phyloP scores from a whole-genome alignment of 345 rosid species.

The Anastatica hierochuntica region DNA sequence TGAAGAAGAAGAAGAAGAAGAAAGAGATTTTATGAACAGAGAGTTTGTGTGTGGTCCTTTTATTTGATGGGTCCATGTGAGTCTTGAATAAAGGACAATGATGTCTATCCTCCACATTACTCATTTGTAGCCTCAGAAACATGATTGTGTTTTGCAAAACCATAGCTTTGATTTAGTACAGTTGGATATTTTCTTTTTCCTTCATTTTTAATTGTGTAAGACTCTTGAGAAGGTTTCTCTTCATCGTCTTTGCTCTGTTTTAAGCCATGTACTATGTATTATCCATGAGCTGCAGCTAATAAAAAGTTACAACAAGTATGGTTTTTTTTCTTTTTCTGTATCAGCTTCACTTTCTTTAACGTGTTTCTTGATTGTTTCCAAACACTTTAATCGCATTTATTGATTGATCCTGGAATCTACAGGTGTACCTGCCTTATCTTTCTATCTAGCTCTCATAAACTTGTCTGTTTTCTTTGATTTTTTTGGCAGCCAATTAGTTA shows the following conservation, averaged over 20 bases:
- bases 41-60: slow-evolving; percentile 21
- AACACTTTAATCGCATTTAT: slow-evolving; percentile 16
- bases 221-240: neutral
- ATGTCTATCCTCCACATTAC: slow-evolving; percentile 33
- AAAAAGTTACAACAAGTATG: slow-evolving; percentile 15
- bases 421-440: slow-evolving; percentile 18
- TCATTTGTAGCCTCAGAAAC: slow-evolving; percentile 48
- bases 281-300: slow-evolving; percentile 22
- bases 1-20: slow-evolving; percentile 18
- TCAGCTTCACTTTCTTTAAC: slow-evolving; percentile 14
- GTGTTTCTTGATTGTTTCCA: slow-evolving; percentile 20
- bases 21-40: slow-evolving; percentile 4
- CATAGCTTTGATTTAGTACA: neutral
- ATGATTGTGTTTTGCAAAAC: neutral
- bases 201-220: neutral
- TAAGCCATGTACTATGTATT: slow-evolving; percentile 13
- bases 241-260: slow-evolving; percentile 17
- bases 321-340: neutral
- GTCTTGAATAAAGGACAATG: slow-evolving; percentile 29
- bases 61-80: slow-evolving; percentile 20
- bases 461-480: slow-evolving; percentile 10
- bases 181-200: neutral
- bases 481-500: slow-evolving; percentile 14
- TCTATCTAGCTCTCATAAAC: slow-evolving; percentile 7
- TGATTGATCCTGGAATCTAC: slow-evolving; percentile 6